Percentiles rank a stretch among this genome's conserved stretches.
These are phyloP conservation scores for Malassezia yamatoensis DNA, from an alignment of 1,284 basidiomycete genomes.

Conservation along the genomic window DNA sequence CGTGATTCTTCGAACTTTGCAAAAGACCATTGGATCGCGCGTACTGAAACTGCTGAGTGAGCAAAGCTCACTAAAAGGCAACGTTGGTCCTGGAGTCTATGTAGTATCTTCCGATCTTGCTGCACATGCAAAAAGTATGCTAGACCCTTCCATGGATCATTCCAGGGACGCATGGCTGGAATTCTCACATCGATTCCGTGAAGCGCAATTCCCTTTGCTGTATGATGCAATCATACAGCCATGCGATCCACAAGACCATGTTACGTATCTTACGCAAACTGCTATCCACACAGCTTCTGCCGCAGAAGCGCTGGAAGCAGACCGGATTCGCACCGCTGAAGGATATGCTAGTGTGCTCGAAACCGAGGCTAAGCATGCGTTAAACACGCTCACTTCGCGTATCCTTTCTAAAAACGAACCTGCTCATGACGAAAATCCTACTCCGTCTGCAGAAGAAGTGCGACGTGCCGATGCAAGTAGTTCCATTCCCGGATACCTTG, in stretches of 20 bases:
- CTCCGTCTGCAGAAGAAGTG: conserved; percentile 16
- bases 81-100: neutral
- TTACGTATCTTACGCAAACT: conserved; percentile 1
- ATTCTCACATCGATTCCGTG: conserved; percentile 2
- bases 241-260: neutral
- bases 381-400: conserved; percentile 14
- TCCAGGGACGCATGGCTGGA: neutral
- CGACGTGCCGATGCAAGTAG: conserved; percentile 14
- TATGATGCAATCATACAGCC: conserved; percentile 1
- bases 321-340: conserved; percentile 1
- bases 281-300: neutral
- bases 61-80: neutral
- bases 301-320: conserved; percentile 5
- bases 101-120: conserved; percentile 12
- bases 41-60: neutral
- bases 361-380: conserved; percentile 15
- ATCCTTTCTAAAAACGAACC: conserved; percentile 8
- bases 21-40: neutral
- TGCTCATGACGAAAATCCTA: conserved; percentile 4
- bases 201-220: conserved; percentile 13
- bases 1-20: neutral
- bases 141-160: neutral
- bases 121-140: conserved; percentile 2
- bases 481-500: neutral
- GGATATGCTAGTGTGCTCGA: conserved; percentile 6